Percentiles rank a stretch among this genome's conserved stretches.
These are phyloP conservation scores for Penstemon eatonii DNA, from an alignment of 257 asterid species.

Conservation along the genomic window DNA sequence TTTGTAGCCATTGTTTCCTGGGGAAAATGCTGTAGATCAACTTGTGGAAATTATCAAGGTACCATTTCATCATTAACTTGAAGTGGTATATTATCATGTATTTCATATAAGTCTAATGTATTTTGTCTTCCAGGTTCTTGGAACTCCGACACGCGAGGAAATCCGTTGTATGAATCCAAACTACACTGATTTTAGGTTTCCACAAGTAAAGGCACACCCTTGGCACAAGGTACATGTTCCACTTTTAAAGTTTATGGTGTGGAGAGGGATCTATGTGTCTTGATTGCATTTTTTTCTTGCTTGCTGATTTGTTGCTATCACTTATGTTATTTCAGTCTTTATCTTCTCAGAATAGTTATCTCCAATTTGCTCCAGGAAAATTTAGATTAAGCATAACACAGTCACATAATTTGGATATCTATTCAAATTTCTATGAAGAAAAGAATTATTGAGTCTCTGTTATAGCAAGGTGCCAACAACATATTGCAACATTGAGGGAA, in stretches of 20 bases:
- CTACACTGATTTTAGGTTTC: constrained; percentile 87
- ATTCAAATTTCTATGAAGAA: background rate
- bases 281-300: background rate
- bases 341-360: background rate
- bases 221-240: constrained; percentile 80
- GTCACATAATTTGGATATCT: background rate
- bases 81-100: constrained; percentile 15
- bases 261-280: constrained; percentile 3
- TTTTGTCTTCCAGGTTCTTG: constrained; percentile 71
- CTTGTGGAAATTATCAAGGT: constrained; percentile 97
- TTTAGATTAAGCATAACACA: background rate
- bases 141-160: constrained; percentile 95
- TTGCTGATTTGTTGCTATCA: constrained; percentile 3
- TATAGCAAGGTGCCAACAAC: background rate
- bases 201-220: constrained; percentile 92
- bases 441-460: background rate
- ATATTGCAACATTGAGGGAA: background rate
- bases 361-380: background rate
- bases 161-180: constrained; percentile 96
- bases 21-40: constrained; percentile 97
- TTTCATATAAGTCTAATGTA: constrained; percentile 22
- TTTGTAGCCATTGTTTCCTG: constrained; percentile 87
- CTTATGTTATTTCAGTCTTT: background rate
- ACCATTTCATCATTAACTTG: constrained; percentile 20
- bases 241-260: constrained; percentile 2